A percentile compares a stretch with the other conserved stretches of the same genome.
phyloP scores from a whole-genome alignment of 2,329 filamentous ascomycete species.

The Cryphonectria radicalis region DNA sequence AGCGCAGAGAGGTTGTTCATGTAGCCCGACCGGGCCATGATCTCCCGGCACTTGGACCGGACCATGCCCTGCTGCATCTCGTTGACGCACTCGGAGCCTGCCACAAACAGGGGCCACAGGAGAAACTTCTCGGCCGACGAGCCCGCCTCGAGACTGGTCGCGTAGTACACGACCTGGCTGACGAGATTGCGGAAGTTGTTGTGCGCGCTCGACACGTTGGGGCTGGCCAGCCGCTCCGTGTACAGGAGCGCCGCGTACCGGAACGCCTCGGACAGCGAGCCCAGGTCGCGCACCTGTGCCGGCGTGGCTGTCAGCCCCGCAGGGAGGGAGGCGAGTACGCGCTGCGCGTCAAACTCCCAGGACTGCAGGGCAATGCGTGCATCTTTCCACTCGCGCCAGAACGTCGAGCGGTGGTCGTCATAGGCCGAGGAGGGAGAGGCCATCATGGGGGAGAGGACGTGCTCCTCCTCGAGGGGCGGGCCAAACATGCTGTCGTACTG shows the following conservation, averaged over 20 bases:
- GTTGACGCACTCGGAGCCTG: slow-evolving; percentile 86
- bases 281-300: slow-evolving; percentile 72
- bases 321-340: slow-evolving; percentile 56
- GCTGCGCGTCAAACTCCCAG: slow-evolving; percentile 73
- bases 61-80: slow-evolving; percentile 79
- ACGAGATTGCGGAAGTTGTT: slow-evolving; percentile 84
- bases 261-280: slow-evolving; percentile 87
- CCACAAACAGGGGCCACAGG: slow-evolving; percentile 90
- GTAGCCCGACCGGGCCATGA: slow-evolving; percentile 87
- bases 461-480: slow-evolving; percentile 58
- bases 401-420: slow-evolving; percentile 66
- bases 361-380: slow-evolving; percentile 75
- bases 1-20: slow-evolving; percentile 90
- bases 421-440: slow-evolving; percentile 49
- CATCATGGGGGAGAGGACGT: slow-evolving; percentile 49
- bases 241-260: slow-evolving; percentile 88
- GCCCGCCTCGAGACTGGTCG: slow-evolving; percentile 74
- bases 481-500: slow-evolving; percentile 72
- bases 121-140: slow-evolving; percentile 83
- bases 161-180: slow-evolving; percentile 80
- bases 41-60: slow-evolving; percentile 78
- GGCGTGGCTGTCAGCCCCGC: slow-evolving; percentile 45
- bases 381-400: slow-evolving; percentile 87
- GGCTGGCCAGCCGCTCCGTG: slow-evolving; percentile 83
- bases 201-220: slow-evolving; percentile 71